phyloP scores from a whole-genome alignment of 495 filamentous ascomycete species.

The Podospora pseudocomata region DNA sequence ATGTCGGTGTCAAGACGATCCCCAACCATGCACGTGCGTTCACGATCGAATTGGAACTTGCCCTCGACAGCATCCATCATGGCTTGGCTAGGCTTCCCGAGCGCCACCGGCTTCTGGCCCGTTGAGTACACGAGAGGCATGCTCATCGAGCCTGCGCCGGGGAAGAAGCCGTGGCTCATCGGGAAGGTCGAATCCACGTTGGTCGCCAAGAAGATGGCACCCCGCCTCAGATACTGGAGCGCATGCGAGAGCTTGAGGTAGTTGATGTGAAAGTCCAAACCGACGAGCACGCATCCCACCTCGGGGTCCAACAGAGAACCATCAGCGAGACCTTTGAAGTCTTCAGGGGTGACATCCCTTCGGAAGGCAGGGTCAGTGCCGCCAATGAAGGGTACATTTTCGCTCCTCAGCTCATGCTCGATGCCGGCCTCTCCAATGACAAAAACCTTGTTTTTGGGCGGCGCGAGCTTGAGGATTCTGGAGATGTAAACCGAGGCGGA shows the following conservation, averaged over 20 bases:
- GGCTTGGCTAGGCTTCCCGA: conserved; percentile 94
- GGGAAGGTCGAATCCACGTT: conserved; percentile 89
- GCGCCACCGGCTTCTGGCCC: conserved; percentile 62
- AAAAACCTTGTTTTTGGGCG: conserved; percentile 84
- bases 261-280: conserved; percentile 88
- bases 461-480: conserved; percentile 74
- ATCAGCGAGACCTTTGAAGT: conserved; percentile 72
- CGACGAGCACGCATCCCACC: conserved; percentile 83
- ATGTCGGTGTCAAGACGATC: conserved; percentile 96
- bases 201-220: conserved; percentile 89
- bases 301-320: conserved; percentile 76
- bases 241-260: conserved; percentile 85
- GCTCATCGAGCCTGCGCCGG: conserved; percentile 81
- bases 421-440: conserved; percentile 90
- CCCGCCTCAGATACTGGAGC: conserved; percentile 77
- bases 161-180: conserved; percentile 74
- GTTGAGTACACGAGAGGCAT: conserved; percentile 75
- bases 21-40: conserved; percentile 89
- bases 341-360: conserved; percentile 70
- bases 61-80: conserved; percentile 99
- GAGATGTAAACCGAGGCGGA: conserved; percentile 94
- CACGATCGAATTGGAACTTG: conserved; percentile 83
- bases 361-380: conserved; percentile 80
- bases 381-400: conserved; percentile 76
- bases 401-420: conserved; percentile 76